Base-by-base conservation (phyloP, 306 rosid genomes). In the Adenanthera pavonina region DNA sequence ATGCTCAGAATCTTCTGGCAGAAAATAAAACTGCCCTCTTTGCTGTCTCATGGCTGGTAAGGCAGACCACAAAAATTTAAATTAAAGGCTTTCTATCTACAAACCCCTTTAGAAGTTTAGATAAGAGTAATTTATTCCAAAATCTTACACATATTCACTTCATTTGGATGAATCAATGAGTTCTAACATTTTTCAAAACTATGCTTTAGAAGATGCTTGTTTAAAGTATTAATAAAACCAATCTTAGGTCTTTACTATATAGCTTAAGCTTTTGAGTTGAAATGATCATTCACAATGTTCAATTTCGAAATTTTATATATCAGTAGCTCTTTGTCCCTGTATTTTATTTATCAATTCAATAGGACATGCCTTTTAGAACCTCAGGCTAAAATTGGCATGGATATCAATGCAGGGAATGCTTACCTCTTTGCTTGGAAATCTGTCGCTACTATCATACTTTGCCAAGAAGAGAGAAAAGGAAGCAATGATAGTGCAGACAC, bases 391-490 rank as follows among this genome's bases (percentile, higher is more conserved):
- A 75, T 41, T 76, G 78, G 69, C 54, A 11, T 5, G 74, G 53
- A 69, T 19, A 33, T 82, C 38, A 40, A 83, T 90, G 88, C 91
- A 94, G 97, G 94, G 92, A 34, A 91, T 93, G 97, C 86, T 93
- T 38, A 93, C 97, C 69, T 88, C 92, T 80, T 87, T 93, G 90
- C 92, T 93, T 74, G 97, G 97, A 60, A 93, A 93, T 82, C 89
- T 93, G 84, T 88, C 97, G 33, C 90, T 93, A 13, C 94, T 93
- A 68, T 93, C 97, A 15, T 93, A 93, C 90, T 93, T 93, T 82
- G 92, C 92, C 77, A 92, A 90, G 91, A 94, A 94, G 90, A 94
- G 85, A 85, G 97, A 94, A 82, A 90, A 89, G 81, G 98, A 92
- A 88, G 98, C 90, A 9, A 83, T 93, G 81, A 83, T 91, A 13